These are phyloP conservation scores for Rhododendron griersonianum DNA, from an alignment of 148 eudicot genomes.

Conservation along the genomic window DNA sequence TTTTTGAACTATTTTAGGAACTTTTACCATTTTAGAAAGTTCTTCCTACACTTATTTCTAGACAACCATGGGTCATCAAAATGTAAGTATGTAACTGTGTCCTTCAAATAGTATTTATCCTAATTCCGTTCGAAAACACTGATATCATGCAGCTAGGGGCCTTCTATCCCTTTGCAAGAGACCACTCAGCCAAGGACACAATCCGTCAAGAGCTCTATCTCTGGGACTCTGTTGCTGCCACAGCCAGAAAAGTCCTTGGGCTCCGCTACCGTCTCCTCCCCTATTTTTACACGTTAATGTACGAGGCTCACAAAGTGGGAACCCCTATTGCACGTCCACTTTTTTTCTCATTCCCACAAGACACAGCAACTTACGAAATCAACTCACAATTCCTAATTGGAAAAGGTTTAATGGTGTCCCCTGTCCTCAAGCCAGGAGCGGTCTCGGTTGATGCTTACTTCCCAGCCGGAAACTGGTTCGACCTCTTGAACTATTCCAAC, in stretches of 20 bases:
- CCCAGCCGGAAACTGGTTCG: slow-evolving; percentile 79
- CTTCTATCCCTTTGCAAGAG: slow-evolving; percentile 87
- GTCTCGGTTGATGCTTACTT: slow-evolving; percentile 58
- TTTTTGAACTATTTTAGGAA: not conserved
- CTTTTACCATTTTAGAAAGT: not conserved
- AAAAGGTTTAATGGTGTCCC: slow-evolving; percentile 73
- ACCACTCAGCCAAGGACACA: slow-evolving; percentile 42
- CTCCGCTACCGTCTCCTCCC: slow-evolving; percentile 78
- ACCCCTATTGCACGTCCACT: slow-evolving; percentile 68
- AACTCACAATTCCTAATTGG: slow-evolving; percentile 72
- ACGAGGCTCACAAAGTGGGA: slow-evolving; percentile 56
- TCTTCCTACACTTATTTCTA: not conserved
- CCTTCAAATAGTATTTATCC: not conserved
- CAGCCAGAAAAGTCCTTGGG: slow-evolving; percentile 68
- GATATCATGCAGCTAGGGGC: slow-evolving; percentile 63
- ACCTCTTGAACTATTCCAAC: slow-evolving; percentile 52
- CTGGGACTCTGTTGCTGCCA: slow-evolving; percentile 73
- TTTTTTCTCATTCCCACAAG: slow-evolving; percentile 75
- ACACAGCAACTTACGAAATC: slow-evolving; percentile 50
- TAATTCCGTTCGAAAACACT: not conserved
- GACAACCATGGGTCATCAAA: not conserved
- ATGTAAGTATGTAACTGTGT: not conserved
- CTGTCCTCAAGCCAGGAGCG: slow-evolving; percentile 47
- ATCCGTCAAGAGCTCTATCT: slow-evolving; percentile 63
- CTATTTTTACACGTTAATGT: slow-evolving; percentile 65